A percentile compares a stretch with the other conserved stretches of the same genome.
Evolutionary conservation across 2,329 filamentous ascomycete genomes (phyloP).

Genomic region (Scedosporium boydii): DNA sequence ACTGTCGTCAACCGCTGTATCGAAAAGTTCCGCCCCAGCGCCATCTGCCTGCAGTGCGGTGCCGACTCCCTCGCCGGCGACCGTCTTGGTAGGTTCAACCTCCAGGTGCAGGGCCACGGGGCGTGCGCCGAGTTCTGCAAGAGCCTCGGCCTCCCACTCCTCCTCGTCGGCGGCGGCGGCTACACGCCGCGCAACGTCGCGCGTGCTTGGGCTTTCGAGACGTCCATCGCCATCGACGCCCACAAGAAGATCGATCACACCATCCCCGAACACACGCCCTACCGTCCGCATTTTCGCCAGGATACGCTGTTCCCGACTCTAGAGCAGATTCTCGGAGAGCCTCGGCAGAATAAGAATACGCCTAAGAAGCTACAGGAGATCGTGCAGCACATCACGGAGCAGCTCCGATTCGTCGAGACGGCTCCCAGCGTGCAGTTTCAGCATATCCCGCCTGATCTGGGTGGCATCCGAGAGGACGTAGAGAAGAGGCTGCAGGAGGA

Average conservation of each 20-base stretch:
- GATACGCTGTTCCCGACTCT: slow-evolving; percentile 83
- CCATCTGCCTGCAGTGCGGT: slow-evolving; percentile 91
- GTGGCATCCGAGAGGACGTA: slow-evolving; percentile 57
- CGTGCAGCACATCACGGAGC: slow-evolving; percentile 69
- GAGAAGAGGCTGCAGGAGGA: slow-evolving; percentile 60
- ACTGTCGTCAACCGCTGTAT: slow-evolving; percentile 70
- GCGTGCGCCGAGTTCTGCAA: slow-evolving; percentile 88
- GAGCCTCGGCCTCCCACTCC: slow-evolving; percentile 65
- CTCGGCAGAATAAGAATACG: slow-evolving; percentile 68
- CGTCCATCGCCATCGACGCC: slow-evolving; percentile 74
- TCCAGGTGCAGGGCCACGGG: slow-evolving; percentile 90
- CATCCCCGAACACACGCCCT: slow-evolving; percentile 73
- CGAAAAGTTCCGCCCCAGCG: slow-evolving; percentile 74
- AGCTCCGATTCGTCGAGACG: slow-evolving; percentile 73
- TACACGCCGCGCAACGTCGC: slow-evolving; percentile 97
- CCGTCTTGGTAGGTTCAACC: slow-evolving; percentile 87
- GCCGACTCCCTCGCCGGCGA: slow-evolving; percentile 93
- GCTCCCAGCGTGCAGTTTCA: slow-evolving; percentile 83
- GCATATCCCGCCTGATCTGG: slow-evolving; percentile 68
- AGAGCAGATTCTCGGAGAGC: slow-evolving; percentile 59
- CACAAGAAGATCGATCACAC: slow-evolving; percentile 59
- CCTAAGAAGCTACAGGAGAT: slow-evolving; percentile 67
- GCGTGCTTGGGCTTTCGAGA: slow-evolving; percentile 94
- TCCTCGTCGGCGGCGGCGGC: slow-evolving; percentile 88
- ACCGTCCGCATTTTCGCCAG: slow-evolving; percentile 79